Evolutionary conservation across 441 rosid genomes (phyloP), one percentile per base, ranked within the genome.

Genomic region (Populus hybrid): DNA sequence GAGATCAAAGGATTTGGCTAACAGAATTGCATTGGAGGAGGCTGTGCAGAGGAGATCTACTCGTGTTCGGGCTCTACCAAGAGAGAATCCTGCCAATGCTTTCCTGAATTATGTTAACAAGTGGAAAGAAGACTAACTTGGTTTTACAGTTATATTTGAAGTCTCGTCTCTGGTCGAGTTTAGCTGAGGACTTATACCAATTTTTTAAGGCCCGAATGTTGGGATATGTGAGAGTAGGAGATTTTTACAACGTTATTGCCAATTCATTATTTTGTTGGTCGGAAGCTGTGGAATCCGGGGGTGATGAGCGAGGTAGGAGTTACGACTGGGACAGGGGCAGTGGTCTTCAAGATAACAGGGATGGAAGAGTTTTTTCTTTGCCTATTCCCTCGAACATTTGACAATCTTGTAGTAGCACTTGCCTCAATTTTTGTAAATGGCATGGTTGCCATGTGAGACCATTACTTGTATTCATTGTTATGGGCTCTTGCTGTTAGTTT

Each of bases 31-130:
- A 71, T 33, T 80, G 82, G 99, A 93, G 78, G 98, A 96, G 86
- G 90, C 92, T 73, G 95, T 88, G 83, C 86, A 91, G 35, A 87
- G 99, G 68, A 89, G 99, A 83, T 96, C 98, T 4, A 91, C 92
- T 50, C 97, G 99, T 63, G 98, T 96, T 45, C 87, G 93, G 33
- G 98, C 98, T 66, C 89, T 95, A 23, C 93, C 93, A 9, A 89
- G 90, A 78, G 95, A 94, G 82, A 94, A 89, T 78, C 91, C 95
- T 75, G 94, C 91, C 8, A 88, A 83, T 83, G 89, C 96, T 82
- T 94, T 87, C 84, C 87, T 90, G 53, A 87, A 91, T 83, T 96
- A 96, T 68, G 94, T 87, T 71, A 96, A 96, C 93, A 92, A 89
- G 90, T 93, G 95, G 98, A 96, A 90, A 88, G 97, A 89, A 83